Evolutionary conservation across 2,329 filamentous ascomycete species (phyloP), one percentile per base, ranked within the genome.

Genomic region (Colletotrichum graminicola): DNA sequence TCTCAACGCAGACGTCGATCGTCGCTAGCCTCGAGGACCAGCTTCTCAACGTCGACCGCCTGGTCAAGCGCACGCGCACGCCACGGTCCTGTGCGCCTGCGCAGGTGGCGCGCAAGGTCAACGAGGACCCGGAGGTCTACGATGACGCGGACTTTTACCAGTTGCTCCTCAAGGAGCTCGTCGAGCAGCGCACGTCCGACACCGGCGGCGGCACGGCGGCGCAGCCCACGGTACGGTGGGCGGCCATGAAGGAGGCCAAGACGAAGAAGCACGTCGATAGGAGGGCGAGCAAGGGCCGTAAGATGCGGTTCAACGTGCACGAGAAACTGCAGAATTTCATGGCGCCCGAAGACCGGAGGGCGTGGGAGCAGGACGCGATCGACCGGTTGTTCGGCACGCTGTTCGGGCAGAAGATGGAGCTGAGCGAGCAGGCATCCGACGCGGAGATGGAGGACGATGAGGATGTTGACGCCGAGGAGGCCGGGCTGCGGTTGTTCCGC

Each of bases 241-340:
- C 91, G 23, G 90, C 92, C 45, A 87, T 90, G 49, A 90, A 92
- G 78, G 92, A 94, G 77, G 91, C 91, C 66, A 97, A 95, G 85
- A 88, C 92, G 70, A 92, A 93, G 82, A 93, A 93, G 78, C 89
- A 91, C 39, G 93, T 98, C 5, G 96, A 99, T 80, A 95, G 95
- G 26, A 96, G 95, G 79, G 96, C 96, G 0, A 97, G 94, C 79
- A 98, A 98, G 82, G 96, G 96, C 7, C 87, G 96, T 61, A 98
- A 98, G 84, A 89, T 99, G 87, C 88, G 94, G 49, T 99, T 95
- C 82, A 96, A 93, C 21, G 94, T 98, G 56, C 95, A 98, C 79
- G 95, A 98, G 84, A 98, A 98, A 85, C 82, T 99, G 78, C 94
- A 97, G 83, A 98, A 98, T 81, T 98, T 98, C 79, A 98, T 98